Percentiles rank a stretch among this genome's conserved stretches.
phyloP scores from a whole-genome alignment of 2,329 filamentous ascomycete genomes.

The Hysterium pulicare region DNA sequence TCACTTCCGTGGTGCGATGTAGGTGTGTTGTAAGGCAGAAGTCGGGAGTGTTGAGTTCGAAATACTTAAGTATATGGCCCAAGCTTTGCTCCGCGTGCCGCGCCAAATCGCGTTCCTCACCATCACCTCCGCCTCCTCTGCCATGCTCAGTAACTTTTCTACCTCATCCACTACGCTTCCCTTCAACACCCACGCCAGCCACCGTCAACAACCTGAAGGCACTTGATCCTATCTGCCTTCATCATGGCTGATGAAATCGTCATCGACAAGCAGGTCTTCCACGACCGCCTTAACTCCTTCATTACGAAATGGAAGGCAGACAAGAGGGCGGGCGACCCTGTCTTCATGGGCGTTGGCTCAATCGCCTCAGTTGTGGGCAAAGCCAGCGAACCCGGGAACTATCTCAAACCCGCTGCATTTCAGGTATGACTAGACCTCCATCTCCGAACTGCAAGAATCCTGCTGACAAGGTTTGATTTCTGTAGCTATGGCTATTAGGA shows the following conservation, averaged over 20 bases:
- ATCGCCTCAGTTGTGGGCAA: conserved; percentile 93
- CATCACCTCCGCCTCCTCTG: conserved; percentile 15
- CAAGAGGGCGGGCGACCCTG: conserved; percentile 78
- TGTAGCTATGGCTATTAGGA: conserved; percentile 92
- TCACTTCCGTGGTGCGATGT: not conserved
- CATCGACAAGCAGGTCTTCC: conserved; percentile 91
- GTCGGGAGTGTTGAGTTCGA: not conserved
- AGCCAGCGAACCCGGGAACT: conserved; percentile 73
- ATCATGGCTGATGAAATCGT: conserved; percentile 71
- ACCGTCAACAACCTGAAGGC: conserved; percentile 19
- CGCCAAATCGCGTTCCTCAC: conserved; percentile 23
- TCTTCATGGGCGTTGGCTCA: conserved; percentile 83
- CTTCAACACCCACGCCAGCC: conserved; percentile 11
- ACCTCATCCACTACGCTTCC: conserved; percentile 9
- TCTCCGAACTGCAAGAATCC: too few relatives aligned
- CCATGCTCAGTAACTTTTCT: conserved; percentile 14
- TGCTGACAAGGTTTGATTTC: too few relatives aligned
- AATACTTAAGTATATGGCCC: not conserved
- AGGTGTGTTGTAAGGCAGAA: not conserved
- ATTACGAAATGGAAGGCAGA: conserved; percentile 93
- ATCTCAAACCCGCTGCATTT: conserved; percentile 94
- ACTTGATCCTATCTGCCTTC: conserved; percentile 18
- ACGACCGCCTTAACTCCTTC: conserved; percentile 85
- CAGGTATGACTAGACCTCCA: conserved; percentile 62
- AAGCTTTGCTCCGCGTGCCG: conserved; percentile 9